These are phyloP conservation scores for Plectosphaerella cucumerina DNA, from an alignment of 2,329 filamentous ascomycete species.

Conservation along the genomic window DNA sequence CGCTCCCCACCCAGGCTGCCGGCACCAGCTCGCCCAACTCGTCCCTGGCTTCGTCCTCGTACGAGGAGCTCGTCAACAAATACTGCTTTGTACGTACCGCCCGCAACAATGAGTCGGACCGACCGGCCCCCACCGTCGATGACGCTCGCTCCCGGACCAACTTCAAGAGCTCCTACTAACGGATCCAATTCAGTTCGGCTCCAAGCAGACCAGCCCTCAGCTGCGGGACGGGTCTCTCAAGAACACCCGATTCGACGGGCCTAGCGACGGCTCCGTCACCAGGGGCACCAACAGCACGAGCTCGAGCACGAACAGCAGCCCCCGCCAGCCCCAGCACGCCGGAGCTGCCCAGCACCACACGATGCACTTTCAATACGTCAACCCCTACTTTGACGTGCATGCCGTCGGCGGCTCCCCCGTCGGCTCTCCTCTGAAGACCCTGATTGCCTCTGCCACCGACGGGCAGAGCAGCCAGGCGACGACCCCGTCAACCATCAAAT, in stretches of 20 bases:
- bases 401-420: constrained; percentile 26
- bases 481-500: constrained; percentile 29
- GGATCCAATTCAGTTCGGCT: constrained; percentile 50
- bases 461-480: constrained; percentile 25
- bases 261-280: constrained; percentile 27
- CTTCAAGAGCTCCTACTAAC: constrained; percentile 33
- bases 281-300: constrained; percentile 28
- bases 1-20: constrained; percentile 19
- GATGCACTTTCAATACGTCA: constrained; percentile 18
- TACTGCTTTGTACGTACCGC: constrained; percentile 97
- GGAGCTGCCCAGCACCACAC: constrained; percentile 38
- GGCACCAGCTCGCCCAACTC: constrained; percentile 48
- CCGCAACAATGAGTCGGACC: constrained; percentile 23
- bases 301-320: constrained; percentile 33
- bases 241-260: constrained; percentile 38
- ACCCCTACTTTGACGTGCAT: constrained; percentile 16
- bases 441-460: constrained; percentile 9
- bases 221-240: constrained; percentile 43
- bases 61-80: constrained; percentile 96
- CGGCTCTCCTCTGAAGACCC: constrained; percentile 25
- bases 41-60: constrained; percentile 77
- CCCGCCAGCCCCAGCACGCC: constrained; percentile 27
- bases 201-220: constrained; percentile 50
- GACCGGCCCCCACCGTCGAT: constrained; percentile 12
- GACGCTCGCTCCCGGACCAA: constrained; percentile 14